These are phyloP conservation scores for Polytolypa hystricis DNA, from an alignment of 2,329 filamentous ascomycete species.

Conservation along the genomic window DNA sequence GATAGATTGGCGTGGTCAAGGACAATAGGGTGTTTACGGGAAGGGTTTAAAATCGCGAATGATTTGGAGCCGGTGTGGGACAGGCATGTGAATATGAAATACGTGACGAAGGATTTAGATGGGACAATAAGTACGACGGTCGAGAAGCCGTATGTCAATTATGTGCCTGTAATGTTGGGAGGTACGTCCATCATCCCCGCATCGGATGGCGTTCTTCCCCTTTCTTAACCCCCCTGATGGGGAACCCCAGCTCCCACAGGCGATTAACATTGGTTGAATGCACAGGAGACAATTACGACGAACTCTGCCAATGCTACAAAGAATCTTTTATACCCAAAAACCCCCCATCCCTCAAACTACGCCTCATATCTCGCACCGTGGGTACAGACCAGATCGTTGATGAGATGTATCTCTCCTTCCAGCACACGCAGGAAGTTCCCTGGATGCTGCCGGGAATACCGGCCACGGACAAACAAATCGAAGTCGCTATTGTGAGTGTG, in stretches of 20 bases:
- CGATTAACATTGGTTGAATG: conserved; percentile 1
- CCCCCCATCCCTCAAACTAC: conserved; percentile 41
- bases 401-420: conserved; percentile 47
- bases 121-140: conserved; percentile 22
- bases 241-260: too few species aligned
- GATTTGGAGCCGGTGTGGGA: conserved; percentile 24
- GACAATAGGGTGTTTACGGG: conserved; percentile 47
- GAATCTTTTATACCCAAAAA: conserved; percentile 45
- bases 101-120: conserved; percentile 21
- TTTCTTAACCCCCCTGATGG: too few species aligned
- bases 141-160: conserved; percentile 18
- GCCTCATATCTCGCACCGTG: conserved; percentile 47
- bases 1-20: conserved; percentile 60
- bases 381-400: conserved; percentile 51
- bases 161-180: conserved; percentile 25
- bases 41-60: conserved; percentile 42
- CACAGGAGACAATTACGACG: conserved; percentile 30
- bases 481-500: conserved; percentile 47
- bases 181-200: conserved; percentile 20
- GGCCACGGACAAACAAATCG: conserved; percentile 46
- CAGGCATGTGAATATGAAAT: conserved; percentile 15
- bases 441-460: conserved; percentile 51
- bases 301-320: conserved; percentile 42
- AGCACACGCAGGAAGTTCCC: conserved; percentile 44
- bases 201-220: conserved; percentile 11